These are phyloP conservation scores for Corymbia calophylla DNA, from an alignment of 441 rosid genomes.

Conservation along the genomic window DNA sequence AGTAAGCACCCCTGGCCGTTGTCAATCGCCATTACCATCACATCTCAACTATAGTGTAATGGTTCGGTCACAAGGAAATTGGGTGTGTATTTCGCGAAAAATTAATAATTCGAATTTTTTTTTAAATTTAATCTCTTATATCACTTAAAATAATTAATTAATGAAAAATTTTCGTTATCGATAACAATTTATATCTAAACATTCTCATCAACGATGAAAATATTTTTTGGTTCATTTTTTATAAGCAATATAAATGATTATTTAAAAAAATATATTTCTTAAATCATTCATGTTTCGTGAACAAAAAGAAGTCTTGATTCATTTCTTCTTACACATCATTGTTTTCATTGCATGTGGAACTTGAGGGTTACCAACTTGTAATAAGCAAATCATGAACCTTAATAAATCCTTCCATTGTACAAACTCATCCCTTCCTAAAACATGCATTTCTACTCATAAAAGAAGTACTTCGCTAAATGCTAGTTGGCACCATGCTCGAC, in stretches of 20 bases:
- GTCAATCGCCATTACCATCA: not conserved
- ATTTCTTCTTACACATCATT: not conserved
- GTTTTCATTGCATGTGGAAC: not conserved
- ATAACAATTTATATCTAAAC: too few relatives aligned
- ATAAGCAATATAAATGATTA: rapidly evolving
- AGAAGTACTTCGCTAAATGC: not conserved
- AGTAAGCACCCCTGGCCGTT: not conserved
- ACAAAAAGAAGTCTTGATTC: too few relatives aligned
- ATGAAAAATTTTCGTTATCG: too few relatives aligned
- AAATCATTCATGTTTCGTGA: too few relatives aligned
- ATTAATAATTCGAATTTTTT: too few relatives aligned
- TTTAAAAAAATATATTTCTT: too few relatives aligned
- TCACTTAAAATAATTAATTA: too few relatives aligned
- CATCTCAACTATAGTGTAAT: not conserved
- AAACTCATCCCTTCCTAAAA: not conserved
- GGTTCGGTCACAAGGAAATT: not conserved
- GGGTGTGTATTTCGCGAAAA: too few relatives aligned
- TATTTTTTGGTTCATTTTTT: too few relatives aligned
- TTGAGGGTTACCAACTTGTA: not conserved
- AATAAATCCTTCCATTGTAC: not conserved
- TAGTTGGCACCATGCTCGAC: not conserved
- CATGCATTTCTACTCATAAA: not conserved
- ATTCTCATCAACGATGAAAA: not conserved
- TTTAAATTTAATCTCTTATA: rapidly evolving
- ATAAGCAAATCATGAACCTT: not conserved